Base-by-base conservation (phyloP, 108 stramenopile species). In the Skeletonema tropicum region DNA sequence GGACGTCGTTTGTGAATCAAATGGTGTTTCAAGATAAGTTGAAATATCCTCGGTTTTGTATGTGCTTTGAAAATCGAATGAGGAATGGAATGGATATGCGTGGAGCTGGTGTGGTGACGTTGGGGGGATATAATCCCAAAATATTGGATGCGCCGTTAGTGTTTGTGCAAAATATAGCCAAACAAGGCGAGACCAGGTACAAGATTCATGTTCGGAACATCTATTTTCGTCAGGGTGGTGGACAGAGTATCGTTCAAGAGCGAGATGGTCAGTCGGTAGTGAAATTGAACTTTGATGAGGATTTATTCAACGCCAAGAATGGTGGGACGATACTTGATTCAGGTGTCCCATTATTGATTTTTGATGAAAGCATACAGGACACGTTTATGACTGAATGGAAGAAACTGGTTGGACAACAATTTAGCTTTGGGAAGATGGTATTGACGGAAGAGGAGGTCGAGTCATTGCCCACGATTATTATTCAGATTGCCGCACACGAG, bases 401-500 rank as follows among this genome's bases (percentile, higher is more conserved):
- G 42, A 72, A 80, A 31, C 70, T 79, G 70, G 65, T 71, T 2
- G 83, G 83, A 3, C 17, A 29, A 15, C 65, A 71, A 42, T 79
- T 84, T 38, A 64, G 75, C 17, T 57, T 77, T 32, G 79, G 83
- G 31, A 79, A 67, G 41, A 48, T 83, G 63, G 23, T 71, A n/a
- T 42, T 91, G 41, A 83, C 87, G 0, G 75, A 81, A 31, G 75
- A 86, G 19, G 75, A 94, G 49, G 55, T 91, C 5, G 55, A 73
- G 33, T n/a, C 73, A 12, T 65, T 92, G 49, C 96, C 96, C 21
- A 94, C 93, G n/a, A 79, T 97, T 52, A 57, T 97, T 9, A 52
- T 95, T 61, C 94, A 95, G 70, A 72, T 97, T 21, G 73, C 59
- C 64, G 73, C 77, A 5, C 79, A 80, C n/a, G 79, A 81, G 17